Evolutionary conservation across 2,329 filamentous ascomycete genomes (phyloP).

Genomic region (Zymoseptoria tritici): DNA sequence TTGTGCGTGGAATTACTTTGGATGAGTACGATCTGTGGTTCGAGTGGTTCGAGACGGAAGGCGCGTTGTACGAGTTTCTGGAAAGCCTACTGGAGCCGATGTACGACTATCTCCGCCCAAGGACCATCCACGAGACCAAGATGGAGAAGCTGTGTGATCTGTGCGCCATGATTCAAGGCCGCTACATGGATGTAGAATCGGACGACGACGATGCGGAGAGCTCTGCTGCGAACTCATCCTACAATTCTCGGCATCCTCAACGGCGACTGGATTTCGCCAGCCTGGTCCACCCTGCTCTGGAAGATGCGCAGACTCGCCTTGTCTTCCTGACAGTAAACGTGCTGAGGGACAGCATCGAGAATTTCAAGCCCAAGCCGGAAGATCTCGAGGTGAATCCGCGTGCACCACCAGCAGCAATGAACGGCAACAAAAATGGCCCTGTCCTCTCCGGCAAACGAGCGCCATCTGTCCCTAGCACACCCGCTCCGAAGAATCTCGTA

Average conservation of each 20-base stretch:
- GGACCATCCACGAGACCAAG: constrained; percentile 60
- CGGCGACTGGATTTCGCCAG: constrained; percentile 51
- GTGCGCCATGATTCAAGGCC: constrained; percentile 57
- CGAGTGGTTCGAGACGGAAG: constrained; percentile 59
- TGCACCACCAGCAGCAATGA: constrained; percentile 14
- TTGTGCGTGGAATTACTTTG: constrained; percentile 56
- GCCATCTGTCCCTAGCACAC: constrained; percentile 27
- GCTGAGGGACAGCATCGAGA: constrained; percentile 59
- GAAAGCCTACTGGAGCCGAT: constrained; percentile 61
- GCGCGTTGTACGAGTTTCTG: constrained; percentile 57
- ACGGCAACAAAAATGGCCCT: constrained; percentile 32
- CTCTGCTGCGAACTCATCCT: constrained; percentile 12
- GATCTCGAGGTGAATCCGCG: constrained; percentile 57
- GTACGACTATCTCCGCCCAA: constrained; percentile 58
- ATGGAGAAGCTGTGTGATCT: constrained; percentile 60
- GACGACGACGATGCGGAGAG: constrained; percentile 40
- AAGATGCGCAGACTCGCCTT: constrained; percentile 59
- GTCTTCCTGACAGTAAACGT: constrained; percentile 58
- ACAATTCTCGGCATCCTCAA: constrained; percentile 12
- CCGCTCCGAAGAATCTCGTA: constrained; percentile 42
- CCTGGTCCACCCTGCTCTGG: constrained; percentile 56
- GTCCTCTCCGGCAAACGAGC: constrained; percentile 46
- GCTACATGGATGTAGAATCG: constrained; percentile 51
- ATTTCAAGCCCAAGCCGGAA: constrained; percentile 56
- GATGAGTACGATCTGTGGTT: constrained; percentile 62